Evolutionary conservation across 257 asterid species (phyloP).

Genomic region (Solanum appendiculatum): DNA sequence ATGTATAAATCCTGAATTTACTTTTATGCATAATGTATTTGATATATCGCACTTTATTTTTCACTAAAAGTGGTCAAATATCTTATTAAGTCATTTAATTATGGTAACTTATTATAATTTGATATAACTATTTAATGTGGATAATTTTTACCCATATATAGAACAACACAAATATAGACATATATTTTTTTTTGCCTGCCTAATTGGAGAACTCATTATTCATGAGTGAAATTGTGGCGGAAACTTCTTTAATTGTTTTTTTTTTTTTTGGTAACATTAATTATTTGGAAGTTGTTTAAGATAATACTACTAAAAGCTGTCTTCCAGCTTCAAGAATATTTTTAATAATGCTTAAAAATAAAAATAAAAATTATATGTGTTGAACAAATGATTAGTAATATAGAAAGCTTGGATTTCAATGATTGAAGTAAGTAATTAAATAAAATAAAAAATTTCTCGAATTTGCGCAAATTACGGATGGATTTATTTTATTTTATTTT

Average conservation of each 20-base stretch:
- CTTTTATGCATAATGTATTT: fast-evolving
- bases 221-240: not conserved
- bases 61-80: not conserved
- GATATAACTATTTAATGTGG: not conserved
- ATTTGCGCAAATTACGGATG: not conserved
- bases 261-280: not conserved
- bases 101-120: not conserved
- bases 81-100: not conserved
- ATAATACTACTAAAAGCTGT: not conserved
- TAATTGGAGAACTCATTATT: not conserved
- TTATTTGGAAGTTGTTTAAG: not conserved
- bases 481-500: too few relatives aligned
- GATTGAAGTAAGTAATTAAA: not conserved
- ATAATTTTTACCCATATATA: not conserved
- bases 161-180: not conserved
- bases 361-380: not conserved
- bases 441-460: not conserved
- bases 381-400: not conserved
- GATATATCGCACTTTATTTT: not conserved
- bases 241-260: not conserved
- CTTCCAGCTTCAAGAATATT: not conserved
- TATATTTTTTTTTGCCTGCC: not conserved
- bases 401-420: not conserved
- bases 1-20: not conserved
- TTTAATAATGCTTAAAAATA: not conserved